Base-by-base conservation (phyloP, 192 early-diverging fungal species). In the Coemansia sp. region DNA sequence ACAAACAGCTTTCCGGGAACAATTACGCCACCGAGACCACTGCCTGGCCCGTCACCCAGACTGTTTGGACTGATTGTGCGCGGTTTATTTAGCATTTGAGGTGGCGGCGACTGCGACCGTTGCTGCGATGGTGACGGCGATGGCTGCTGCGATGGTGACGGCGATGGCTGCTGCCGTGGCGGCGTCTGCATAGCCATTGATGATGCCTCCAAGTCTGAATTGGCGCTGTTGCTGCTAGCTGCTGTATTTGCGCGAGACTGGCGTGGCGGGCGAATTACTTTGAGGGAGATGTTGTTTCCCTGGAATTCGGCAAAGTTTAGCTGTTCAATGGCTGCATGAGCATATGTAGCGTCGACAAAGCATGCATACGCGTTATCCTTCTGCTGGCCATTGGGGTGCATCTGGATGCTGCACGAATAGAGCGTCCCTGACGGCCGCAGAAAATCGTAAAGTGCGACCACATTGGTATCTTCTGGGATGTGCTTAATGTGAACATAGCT, bases 1-100 rank as follows among this genome's bases (percentile, higher is more conserved):
- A 84, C 72, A 72, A 84, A 84, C 21, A 84, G 67, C 71, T 84
- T 84, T 11, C 77, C 74, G 1, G 80, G 80, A 39, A 69, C 71
- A 53, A 74, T 80, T 11, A 75, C 69, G 49, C 73, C 77, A 38
- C 73, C 74, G n/a, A 77, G 61, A 12, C 80, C 80, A 26, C 35
- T 56, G 23, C 71, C 73, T n/a, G 69, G 64, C 3, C 64, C 59
- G 6, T 67, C 72, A 6, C 22, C 10, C 19, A 35, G 22, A 39
- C 67, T 52, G 12, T 14, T 49, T 16, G 73, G 66, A 45, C 62
- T 72, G 27, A 50, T 29, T 23, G 56, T 63, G 45, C 38, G 54
- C 31, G 31, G 64, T 26, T 41, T 59, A 10, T 60, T 52, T 47
- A 61, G 57, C 25, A n/a, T 43, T 47, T 53, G 45, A 47, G 54